Evolutionary conservation across 805 yeast genomes (phyloP), one percentile per base, ranked within the genome.

Genomic region (Lachancea dasiensis): DNA sequence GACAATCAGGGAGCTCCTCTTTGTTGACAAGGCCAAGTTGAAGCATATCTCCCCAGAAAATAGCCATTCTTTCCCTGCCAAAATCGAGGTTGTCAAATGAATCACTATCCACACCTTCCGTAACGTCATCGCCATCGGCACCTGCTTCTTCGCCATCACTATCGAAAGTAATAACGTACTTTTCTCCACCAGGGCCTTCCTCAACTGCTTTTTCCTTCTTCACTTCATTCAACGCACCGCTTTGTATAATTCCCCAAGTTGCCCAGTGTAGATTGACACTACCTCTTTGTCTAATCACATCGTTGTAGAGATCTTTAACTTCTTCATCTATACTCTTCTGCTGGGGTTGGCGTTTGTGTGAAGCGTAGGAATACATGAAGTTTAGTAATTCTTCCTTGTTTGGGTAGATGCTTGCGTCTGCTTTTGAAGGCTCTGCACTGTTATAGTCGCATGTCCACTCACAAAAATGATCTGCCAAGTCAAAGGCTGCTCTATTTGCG

Each of bases 391-490:
- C 81, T 31, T 77, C 76, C 43, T 68, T 65, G 10, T 68, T 65
- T 7, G 98, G 98, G 60, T 73, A 92, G 26, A 65, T 62, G 9
- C 70, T 63, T 1, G 76, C 68, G 36, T 54, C 53, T 25, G 69
- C 58, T 11, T 68, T 62, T 14, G 68, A 65, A 1, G 79, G 73
- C 48, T 77, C 75, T 2, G 46, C 21, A 31, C 56, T 51, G 53
- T 81, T 85, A 57, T 90, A 92, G 64, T 92, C 86, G 34, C 86
- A 73, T 97, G 89, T 92, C 98, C 98, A 90, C 65, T 90, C 98
- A 47, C 84, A 74, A 49, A 92, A 84, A 64, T 92, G 98, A 59
- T 92, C 89, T 10, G 89, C 89, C 39, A 92, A 75, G 58, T 92
- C 98, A 56, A 70, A 86, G 2, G 94, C 95, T 1, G 95, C 86